Percentiles rank a stretch among this genome's conserved stretches.
Conservation (phyloP, 2,329 filamentous ascomycete genomes). For the Periconia macrospinosa region DNA sequence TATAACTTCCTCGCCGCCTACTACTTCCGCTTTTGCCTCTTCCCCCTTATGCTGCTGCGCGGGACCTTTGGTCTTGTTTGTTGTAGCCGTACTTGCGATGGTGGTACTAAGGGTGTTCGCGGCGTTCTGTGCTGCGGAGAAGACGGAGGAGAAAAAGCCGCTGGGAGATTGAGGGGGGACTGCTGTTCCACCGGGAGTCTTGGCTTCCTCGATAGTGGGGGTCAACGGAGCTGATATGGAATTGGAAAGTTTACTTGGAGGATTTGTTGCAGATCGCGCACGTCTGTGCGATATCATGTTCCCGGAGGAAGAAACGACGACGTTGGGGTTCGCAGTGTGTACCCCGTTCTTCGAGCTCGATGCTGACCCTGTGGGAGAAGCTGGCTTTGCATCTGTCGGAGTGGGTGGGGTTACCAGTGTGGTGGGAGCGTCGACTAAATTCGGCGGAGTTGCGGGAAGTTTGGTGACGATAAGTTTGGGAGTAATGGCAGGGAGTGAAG, state of each 20-base stretch:
- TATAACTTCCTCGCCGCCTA: conserved; percentile 48
- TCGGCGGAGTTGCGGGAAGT: conserved; percentile 47
- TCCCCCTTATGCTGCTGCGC: conserved; percentile 37
- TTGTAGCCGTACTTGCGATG: conserved; percentile 65
- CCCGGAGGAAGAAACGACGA: conserved; percentile 64
- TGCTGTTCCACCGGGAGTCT: conserved; percentile 59
- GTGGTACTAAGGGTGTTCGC: conserved; percentile 74
- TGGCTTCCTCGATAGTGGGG: conserved; percentile 73
- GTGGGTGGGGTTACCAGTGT: conserved; percentile 68
- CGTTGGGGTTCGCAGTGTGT: conserved; percentile 50
- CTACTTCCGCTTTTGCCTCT: conserved; percentile 29
- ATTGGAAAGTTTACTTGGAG: conserved; percentile 87
- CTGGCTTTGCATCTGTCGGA: conserved; percentile 53
- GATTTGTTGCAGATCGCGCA: conserved; percentile 58
- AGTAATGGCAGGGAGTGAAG: conserved; percentile 23
- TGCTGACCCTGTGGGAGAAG: conserved; percentile 35
- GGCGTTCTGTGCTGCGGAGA: conserved; percentile 91
- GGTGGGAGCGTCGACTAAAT: conserved; percentile 49
- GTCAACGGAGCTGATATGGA: conserved; percentile 66
- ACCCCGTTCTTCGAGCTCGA: conserved; percentile 22
- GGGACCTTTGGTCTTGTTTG: conserved; percentile 54
- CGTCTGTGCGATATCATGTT: conserved; percentile 75
- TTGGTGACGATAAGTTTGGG: conserved; percentile 43
- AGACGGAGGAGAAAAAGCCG: conserved; percentile 91
- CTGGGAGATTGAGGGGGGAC: conserved; percentile 48